Base-by-base conservation (phyloP, 2,329 filamentous ascomycete species). In the Botrytis hyacinthi region DNA sequence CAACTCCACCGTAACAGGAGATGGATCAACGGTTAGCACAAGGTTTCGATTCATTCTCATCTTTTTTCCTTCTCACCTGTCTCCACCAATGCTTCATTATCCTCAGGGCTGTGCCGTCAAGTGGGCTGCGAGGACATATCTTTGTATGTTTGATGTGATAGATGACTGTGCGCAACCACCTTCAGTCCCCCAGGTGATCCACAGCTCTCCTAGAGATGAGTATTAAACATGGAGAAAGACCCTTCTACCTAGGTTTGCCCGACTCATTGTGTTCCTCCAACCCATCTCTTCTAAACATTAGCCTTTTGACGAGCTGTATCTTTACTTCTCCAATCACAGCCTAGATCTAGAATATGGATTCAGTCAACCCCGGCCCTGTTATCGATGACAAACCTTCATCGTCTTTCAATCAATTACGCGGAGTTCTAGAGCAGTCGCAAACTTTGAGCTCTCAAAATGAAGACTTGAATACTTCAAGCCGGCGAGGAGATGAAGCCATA, bases 151-250 rank as follows among this genome's bases (percentile, higher is more conserved):
- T 69, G 48, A 57, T 42, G 48, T 69, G 66, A 69, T 57, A 57
- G 48, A 69, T 57, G 66, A 35, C n/a, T 69, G n/a, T 69, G 66
- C 66, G 51, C 48, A 57, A 57, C 57, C 35, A 42, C 51, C 48
- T 42, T 51, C 66, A 42, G n/a, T 42, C 48, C 37, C 29, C 54
- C 29, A 42, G 37, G n/a, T 42, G 66, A 69, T 26, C 66, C 66
- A 69, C 66, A 69, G 26, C n/a, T 57, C 48, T 37, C 10, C 48
- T 42, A 29, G 51, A 57, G 26, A 32, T 57, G 48, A 69, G 48
- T 69, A 69, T 69, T 57, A 69, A 69, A 69, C 48, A 57, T 42
- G 65, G 46, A 68, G 65, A 68, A 29, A 57, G 46, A 54, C n/a
- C 48, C 18, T 51, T 57, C n/a, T 22, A 51, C 65, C 48, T 51